phyloP scores from a whole-genome alignment of 2,329 filamentous ascomycete genomes.

The Xylariaceae sp. region DNA sequence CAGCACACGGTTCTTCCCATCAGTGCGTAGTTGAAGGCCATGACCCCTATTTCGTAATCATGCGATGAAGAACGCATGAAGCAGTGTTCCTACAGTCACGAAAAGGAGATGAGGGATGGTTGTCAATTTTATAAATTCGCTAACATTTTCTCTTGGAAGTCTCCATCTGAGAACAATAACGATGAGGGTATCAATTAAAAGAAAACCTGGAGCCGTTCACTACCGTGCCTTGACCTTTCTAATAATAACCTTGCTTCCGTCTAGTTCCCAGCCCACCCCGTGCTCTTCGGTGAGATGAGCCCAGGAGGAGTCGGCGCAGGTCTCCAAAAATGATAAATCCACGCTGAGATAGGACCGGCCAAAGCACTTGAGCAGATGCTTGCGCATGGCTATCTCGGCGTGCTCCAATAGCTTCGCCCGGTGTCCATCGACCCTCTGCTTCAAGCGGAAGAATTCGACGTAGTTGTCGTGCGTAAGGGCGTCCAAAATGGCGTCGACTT shows the following conservation, averaged over 20 bases:
- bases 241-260: conserved; percentile 70
- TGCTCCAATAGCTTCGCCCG: conserved; percentile 74
- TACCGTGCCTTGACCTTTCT: conserved; percentile 47
- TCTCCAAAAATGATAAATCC: conserved; percentile 64
- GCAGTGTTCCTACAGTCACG: too few relatives aligned
- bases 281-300: conserved; percentile 60
- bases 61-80: too few relatives aligned
- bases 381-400: conserved; percentile 67
- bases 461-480: conserved; percentile 80
- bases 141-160: neutral
- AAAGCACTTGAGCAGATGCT: conserved; percentile 79
- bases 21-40: too few relatives aligned
- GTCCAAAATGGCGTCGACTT: conserved; percentile 62
- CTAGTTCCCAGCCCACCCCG: conserved; percentile 79
- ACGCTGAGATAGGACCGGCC: conserved; percentile 74
- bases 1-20: too few relatives aligned
- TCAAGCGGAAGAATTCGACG: conserved; percentile 67
- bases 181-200: conserved; percentile 25
- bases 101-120: too few relatives aligned
- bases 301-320: conserved; percentile 65
- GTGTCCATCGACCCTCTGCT: conserved; percentile 72
- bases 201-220: conserved; percentile 11
- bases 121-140: too few relatives aligned
- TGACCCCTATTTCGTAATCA: too few relatives aligned
- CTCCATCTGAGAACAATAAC: conserved; percentile 2